Percentiles rank a stretch among this genome's conserved stretches.
These are phyloP conservation scores for Penicillium brasilianum DNA, from an alignment of 2,329 filamentous ascomycete species.

Conservation along the genomic window DNA sequence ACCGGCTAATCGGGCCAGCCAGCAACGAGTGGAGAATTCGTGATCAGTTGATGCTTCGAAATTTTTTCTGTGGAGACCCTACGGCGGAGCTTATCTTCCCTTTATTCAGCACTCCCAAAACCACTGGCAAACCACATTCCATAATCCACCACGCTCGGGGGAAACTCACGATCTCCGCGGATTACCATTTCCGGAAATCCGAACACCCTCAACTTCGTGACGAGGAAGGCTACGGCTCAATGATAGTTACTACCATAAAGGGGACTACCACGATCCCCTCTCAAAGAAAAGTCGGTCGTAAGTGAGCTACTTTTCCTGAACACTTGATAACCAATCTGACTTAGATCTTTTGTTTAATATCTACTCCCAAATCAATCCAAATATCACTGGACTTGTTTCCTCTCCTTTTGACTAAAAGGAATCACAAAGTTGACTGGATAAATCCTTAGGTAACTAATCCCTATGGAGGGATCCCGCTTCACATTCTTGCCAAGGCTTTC, in stretches of 20 bases:
- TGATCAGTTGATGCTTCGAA: conserved; percentile 37
- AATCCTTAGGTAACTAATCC: not conserved
- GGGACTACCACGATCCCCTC: not conserved
- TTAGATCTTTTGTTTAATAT: too few relatives aligned
- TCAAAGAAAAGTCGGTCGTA: not conserved
- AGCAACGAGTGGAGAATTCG: conserved; percentile 13
- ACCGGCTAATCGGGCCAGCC: conserved; percentile 6
- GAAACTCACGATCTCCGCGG: conserved; percentile 34
- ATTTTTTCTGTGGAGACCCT: conserved; percentile 33
- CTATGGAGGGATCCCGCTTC: not conserved
- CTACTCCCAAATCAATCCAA: not conserved
- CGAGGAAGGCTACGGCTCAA: conserved; percentile 3
- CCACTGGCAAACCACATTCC: conserved; percentile 24
- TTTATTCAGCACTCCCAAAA: conserved; percentile 20
- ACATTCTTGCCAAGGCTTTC: conserved; percentile 4
- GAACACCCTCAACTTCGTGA: conserved; percentile 27
- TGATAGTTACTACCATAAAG: not conserved
- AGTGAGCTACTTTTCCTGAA: not conserved
- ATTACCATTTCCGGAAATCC: conserved; percentile 32
- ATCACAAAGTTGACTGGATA: not conserved
- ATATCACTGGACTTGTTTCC: not conserved
- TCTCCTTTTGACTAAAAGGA: not conserved
- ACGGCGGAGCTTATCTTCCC: conserved; percentile 31
- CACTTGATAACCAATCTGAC: too few relatives aligned
- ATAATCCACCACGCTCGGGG: conserved; percentile 7